phyloP scores from a whole-genome alignment of 129 eudicot genomes.

The Solidago caesia region DNA sequence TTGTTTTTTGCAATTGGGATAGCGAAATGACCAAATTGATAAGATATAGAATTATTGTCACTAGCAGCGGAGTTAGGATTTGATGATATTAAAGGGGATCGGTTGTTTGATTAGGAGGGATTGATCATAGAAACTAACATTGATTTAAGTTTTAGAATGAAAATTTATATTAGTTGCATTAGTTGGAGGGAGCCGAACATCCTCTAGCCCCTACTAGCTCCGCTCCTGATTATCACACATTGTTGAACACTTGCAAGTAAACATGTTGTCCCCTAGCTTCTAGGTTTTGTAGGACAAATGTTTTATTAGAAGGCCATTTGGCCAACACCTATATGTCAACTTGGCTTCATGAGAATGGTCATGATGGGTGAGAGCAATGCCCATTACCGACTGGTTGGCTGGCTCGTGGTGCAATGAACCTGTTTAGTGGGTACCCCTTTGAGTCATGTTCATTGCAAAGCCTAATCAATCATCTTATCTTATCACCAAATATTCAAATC shows the following conservation, averaged over 20 bases:
- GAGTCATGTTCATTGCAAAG: conserved; percentile 3
- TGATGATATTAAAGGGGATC: too few relatives aligned
- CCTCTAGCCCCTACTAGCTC: too few relatives aligned
- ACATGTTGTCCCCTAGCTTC: not conserved
- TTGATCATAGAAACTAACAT: too few relatives aligned
- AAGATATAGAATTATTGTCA: not conserved
- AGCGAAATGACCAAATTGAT: not conserved
- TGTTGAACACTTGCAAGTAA: not conserved
- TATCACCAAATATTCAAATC: conserved; percentile 16
- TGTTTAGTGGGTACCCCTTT: not conserved
- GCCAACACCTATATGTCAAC: conserved; percentile 17
- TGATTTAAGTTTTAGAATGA: too few relatives aligned
- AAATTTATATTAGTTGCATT: too few relatives aligned
- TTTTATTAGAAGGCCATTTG: not conserved
- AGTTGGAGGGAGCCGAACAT: too few relatives aligned
- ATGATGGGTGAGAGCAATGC: conserved; percentile 26
- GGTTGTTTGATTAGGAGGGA: too few relatives aligned
- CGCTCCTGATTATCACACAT: not conserved
- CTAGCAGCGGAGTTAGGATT: too few relatives aligned
- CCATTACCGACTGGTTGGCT: conserved; percentile 13
- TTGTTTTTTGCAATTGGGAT: too few relatives aligned
- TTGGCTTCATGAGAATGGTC: conserved; percentile 22
- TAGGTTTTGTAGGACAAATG: not conserved
- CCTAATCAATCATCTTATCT: conserved; percentile 5
- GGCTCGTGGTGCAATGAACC: conserved; percentile 30